phyloP scores from a whole-genome alignment of 2,329 filamentous ascomycete species.

The Aspergillus niger region DNA sequence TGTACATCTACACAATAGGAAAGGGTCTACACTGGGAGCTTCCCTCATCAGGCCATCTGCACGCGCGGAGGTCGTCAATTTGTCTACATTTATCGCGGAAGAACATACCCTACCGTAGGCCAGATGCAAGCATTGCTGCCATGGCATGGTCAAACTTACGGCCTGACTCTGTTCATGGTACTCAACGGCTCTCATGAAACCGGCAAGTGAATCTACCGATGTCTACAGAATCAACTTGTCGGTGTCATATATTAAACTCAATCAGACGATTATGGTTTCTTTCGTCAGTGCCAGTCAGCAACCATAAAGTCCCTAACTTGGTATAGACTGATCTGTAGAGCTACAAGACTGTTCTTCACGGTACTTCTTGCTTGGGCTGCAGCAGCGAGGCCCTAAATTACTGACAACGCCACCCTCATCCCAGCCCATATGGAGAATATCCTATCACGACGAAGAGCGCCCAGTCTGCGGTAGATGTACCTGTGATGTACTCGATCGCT shows the following conservation, averaged over 20 bases:
- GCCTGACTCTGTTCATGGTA: background rate
- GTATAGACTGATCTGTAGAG: background rate
- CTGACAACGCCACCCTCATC: slow-evolving; percentile 3
- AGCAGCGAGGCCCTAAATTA: background rate
- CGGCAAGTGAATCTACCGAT: background rate
- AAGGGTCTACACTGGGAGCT: background rate
- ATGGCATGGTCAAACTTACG: slow-evolving; percentile 3
- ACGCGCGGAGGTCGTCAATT: background rate
- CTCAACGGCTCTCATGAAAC: background rate
- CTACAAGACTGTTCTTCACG: background rate
- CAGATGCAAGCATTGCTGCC: slow-evolving; percentile 1
- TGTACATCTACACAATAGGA: background rate
- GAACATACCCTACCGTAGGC: background rate
- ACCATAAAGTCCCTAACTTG: too few species aligned
- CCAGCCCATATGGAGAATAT: background rate
- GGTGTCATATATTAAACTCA: background rate
- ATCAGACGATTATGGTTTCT: background rate
- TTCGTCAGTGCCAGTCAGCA: background rate
- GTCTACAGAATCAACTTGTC: background rate
- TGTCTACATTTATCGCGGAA: background rate
- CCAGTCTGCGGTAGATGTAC: background rate
- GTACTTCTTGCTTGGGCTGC: background rate
- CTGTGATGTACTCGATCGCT: background rate
- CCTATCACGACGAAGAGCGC: background rate
- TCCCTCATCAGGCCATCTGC: background rate